phyloP scores from a whole-genome alignment of 2,329 filamentous ascomycete genomes.

The Apiospora kogelbergensis region DNA sequence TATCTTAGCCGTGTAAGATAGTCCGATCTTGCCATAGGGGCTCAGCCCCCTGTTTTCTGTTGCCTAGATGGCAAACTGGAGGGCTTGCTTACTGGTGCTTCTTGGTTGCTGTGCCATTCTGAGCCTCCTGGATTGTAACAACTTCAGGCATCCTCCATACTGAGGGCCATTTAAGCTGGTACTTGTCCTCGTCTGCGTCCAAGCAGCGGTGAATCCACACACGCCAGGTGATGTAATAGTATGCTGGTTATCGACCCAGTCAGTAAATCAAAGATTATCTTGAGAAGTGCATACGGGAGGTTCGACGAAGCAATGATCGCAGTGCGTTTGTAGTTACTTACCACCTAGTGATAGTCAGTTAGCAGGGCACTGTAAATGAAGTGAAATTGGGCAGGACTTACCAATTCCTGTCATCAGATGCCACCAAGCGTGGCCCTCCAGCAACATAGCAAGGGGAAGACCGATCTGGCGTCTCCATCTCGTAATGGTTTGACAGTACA shows the following conservation, averaged over 20 bases:
- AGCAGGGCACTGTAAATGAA: background rate
- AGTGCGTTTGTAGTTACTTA: background rate
- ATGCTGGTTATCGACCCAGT: constrained; percentile 48
- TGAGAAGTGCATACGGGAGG: background rate
- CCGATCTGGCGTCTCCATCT: constrained; percentile 66
- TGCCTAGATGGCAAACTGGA: background rate
- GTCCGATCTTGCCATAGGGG: background rate
- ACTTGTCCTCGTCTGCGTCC: constrained; percentile 71
- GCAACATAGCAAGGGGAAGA: constrained; percentile 76
- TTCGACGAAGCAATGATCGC: background rate
- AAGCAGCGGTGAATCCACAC: constrained; percentile 79
- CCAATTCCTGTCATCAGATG: constrained; percentile 80
- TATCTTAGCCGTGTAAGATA: background rate
- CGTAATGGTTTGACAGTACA: constrained; percentile 67
- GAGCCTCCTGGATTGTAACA: constrained; percentile 28
- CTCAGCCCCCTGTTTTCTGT: background rate
- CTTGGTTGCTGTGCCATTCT: constrained; percentile 22
- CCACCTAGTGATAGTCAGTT: background rate
- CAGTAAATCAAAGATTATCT: background rate
- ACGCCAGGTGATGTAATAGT: constrained; percentile 82
- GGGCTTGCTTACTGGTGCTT: constrained; percentile 21
- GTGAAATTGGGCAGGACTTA: background rate
- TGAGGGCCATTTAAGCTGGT: constrained; percentile 67
- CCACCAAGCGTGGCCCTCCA: constrained; percentile 62
- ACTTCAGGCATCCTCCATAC: constrained; percentile 54